Base-by-base conservation (phyloP, 768 basidiomycete species). In the Paxillus rubicundulus region DNA sequence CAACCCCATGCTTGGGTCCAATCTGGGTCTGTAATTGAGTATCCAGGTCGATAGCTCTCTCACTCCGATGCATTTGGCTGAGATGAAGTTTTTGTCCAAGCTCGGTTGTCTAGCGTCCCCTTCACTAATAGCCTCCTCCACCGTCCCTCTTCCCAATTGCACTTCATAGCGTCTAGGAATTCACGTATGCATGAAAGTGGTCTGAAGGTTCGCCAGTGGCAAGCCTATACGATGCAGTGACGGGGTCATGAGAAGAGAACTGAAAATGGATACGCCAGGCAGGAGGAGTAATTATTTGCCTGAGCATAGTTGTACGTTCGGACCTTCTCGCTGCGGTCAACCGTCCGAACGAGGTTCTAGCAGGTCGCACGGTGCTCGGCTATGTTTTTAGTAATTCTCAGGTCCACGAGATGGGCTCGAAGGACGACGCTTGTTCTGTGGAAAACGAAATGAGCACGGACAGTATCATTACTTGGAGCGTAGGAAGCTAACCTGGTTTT, bases 301-400 rank as follows among this genome's bases (percentile, higher is more conserved):
- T 94, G 93, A 1, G 92, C 82, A 67, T 86, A 95, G 62, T 97
- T 98, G 70, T 98, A 98, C 4, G 97, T 98, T 55, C 97, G 75
- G 52, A 98, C 89, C 68, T 98, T 98, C 64, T 98, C 94, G 59
- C 91, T 92, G 18, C 97, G 75, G 64, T 95, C 93, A 2, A 85
- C 86, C 0, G 86, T 84, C 39, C 83, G 82, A 9, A 98, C 86
- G 3, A 98, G 84, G 55, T 74, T 85, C 32, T 82, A 76, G 12
- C 93, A 77, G 3, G 79, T 79, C 0, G 82, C 82, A 17, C 93
- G 84, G 6, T 85, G 82, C 51, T 82, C 80, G 5, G 82, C 81
- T 40, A 87, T 80, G 4, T 95, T 89, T 37, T 77, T 78, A 1
- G 73, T 78, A 17, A 97, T 72, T 63, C 87, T 91, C 21, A 78